Conservation (phyloP, 1,284 basidiomycete species). For the Neolentinus lepideus region DNA sequence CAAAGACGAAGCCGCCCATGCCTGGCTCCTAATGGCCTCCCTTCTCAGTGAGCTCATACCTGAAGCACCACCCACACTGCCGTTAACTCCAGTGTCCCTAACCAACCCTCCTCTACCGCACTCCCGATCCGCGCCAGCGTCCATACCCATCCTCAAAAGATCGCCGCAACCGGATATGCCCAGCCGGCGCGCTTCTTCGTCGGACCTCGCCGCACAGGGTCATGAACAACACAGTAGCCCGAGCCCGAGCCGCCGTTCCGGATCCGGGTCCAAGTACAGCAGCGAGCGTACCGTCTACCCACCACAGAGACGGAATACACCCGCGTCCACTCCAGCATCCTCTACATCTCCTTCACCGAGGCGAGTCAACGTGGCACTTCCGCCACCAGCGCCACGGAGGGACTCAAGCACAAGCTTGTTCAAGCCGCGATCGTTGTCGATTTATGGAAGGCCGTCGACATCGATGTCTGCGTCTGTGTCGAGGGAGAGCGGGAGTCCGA, state of each 20-base stretch:
- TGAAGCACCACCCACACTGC: slow-evolving; percentile 18
- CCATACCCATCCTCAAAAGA: slow-evolving; percentile 22
- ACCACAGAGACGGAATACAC: slow-evolving; percentile 5
- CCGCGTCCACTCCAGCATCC: slow-evolving; percentile 33
- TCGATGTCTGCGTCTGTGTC: not conserved
- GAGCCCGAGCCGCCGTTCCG: not conserved
- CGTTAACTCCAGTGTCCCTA: slow-evolving; percentile 15
- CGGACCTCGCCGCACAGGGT: slow-evolving; percentile 4
- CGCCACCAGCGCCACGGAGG: slow-evolving; percentile 24
- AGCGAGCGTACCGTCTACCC: not conserved
- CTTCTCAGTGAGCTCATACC: slow-evolving; percentile 46
- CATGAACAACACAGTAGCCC: not conserved
- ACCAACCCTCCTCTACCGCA: slow-evolving; percentile 24
- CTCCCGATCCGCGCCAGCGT: slow-evolving; percentile 35
- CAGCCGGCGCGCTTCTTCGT: slow-evolving; percentile 9
- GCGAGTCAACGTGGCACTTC: slow-evolving; percentile 33
- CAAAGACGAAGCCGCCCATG: slow-evolving; percentile 54
- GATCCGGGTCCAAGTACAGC: not conserved
- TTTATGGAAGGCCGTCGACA: slow-evolving; percentile 2
- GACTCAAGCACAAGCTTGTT: slow-evolving; percentile 7
- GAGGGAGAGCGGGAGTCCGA: slow-evolving; percentile 5
- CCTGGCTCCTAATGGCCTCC: slow-evolving; percentile 62
- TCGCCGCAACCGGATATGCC: not conserved
- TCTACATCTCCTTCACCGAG: slow-evolving; percentile 57
- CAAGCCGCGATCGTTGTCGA: slow-evolving; percentile 2